Evolutionary conservation across 768 basidiomycete species (phyloP).

Genomic region (Lactarius quietus): DNA sequence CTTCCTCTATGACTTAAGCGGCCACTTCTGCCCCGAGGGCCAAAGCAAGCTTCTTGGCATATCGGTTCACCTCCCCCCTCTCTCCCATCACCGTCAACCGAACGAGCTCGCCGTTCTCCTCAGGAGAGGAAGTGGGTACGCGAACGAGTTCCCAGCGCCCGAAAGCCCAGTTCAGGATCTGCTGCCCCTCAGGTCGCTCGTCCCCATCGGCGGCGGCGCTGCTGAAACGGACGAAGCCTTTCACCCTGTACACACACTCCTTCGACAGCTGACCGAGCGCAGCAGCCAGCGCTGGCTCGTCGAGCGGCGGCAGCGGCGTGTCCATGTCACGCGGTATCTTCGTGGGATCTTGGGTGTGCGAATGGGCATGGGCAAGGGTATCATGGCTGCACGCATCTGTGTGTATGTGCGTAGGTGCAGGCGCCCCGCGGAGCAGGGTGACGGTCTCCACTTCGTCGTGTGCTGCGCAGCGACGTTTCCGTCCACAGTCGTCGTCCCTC

Average conservation of each 20-base stretch:
- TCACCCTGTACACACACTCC: conserved; percentile 76
- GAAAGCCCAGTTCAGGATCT: conserved; percentile 93
- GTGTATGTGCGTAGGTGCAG: conserved; percentile 26
- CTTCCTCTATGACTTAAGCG: neutral
- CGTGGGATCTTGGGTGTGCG: neutral
- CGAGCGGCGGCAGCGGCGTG: conserved; percentile 28
- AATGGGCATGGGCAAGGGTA: too few species aligned
- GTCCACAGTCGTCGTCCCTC: conserved; percentile 3
- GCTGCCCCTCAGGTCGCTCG: conserved; percentile 21
- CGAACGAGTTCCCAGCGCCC: conserved; percentile 70
- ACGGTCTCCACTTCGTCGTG: conserved; percentile 86
- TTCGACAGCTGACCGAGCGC: conserved; percentile 56
- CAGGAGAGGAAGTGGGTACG: conserved; percentile 18
- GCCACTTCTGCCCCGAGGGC: conserved; percentile 38
- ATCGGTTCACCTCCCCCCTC: conserved; percentile 67
- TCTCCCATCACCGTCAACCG: conserved; percentile 90
- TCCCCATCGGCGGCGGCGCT: neutral
- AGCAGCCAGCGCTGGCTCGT: conserved; percentile 38
- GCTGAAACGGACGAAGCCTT: conserved; percentile 70
- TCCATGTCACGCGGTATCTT: neutral
- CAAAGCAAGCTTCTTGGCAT: conserved; percentile 52
- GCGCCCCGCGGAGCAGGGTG: conserved; percentile 50
- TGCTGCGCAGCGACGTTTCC: conserved; percentile 36
- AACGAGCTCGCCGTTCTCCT: conserved; percentile 38
- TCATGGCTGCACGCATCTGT: conserved; percentile 2